Base-by-base conservation (phyloP, 305 asterid genomes). In the Fraxinus latifolia region DNA sequence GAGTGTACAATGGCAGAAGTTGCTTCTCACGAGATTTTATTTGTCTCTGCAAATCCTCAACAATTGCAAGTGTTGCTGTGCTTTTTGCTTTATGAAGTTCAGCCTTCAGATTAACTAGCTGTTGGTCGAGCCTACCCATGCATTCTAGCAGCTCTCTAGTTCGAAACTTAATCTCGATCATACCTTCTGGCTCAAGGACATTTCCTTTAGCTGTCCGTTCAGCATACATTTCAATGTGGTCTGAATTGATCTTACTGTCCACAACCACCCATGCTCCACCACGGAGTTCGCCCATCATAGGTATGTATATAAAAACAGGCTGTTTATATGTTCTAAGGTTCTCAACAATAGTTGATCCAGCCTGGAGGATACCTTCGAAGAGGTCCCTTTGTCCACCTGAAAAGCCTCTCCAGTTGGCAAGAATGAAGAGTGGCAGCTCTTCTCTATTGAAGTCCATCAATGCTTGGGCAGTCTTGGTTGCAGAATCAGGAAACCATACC, bases 261-360 rank as follows among this genome's bases (percentile, higher is more conserved):
- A 96, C 89, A 39, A 96, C 98, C 79, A 96, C 99, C 99, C 99
- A 96, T 2, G 98, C 98, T 71, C 99, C 99, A 84, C 99, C 99
- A n/a, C 98, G 98, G 65, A 96, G 98, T 89, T 96, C 99, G 2
- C 98, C 98, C 93, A 87, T 90, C 93, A 88, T 91, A 0, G 99
- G 98, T 74, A 96, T 93, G 90, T 96, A 96, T 77, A 96, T 91
- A 86, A 96, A 94, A 83, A 93, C 98, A 0, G 99, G 97, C 8
- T 94, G 99, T 5, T 82, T 81, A 83, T 94, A 96, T 1, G 97
- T 93, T 78, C 99, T 84, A 29, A 96, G 97, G 75, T 94, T 96
- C 90, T 96, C 99, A 0, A 96, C 99, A 21, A 96, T 96, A 6
- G 92, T 94, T 0, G 99, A 96, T 42, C 99, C 99, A 5, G 99